phyloP scores from a whole-genome alignment of 768 basidiomycete species.

The Rhizopogon roseolus region DNA sequence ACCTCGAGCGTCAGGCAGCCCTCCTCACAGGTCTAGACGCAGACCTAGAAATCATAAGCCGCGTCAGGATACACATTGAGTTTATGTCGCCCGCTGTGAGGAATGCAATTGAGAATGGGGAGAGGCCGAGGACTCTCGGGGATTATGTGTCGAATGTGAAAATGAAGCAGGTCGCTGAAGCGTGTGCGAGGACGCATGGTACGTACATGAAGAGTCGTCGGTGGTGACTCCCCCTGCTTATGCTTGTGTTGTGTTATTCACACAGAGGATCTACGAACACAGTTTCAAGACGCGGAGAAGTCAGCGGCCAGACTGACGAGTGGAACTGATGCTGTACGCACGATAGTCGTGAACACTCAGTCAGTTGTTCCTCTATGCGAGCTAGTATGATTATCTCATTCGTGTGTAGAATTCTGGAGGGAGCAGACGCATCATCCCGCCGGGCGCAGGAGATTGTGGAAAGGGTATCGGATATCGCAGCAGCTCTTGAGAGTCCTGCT shows the following conservation, averaged over 20 bases:
- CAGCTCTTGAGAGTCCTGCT: slow-evolving; percentile 50
- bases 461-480: slow-evolving; percentile 46
- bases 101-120: slow-evolving; percentile 68
- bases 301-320: slow-evolving; percentile 49
- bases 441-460: slow-evolving; percentile 58
- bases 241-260: not conserved
- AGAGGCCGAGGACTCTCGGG: slow-evolving; percentile 62
- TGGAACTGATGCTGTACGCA: slow-evolving; percentile 57
- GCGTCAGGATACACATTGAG: slow-evolving; percentile 66
- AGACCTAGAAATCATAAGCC: slow-evolving; percentile 66
- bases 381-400: not conserved
- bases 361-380: not conserved
- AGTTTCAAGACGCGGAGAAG: slow-evolving; percentile 51
- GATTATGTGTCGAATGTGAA: slow-evolving; percentile 77
- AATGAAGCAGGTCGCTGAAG: slow-evolving; percentile 78
- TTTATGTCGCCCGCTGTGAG: slow-evolving; percentile 67
- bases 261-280: slow-evolving; percentile 53
- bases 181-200: slow-evolving; percentile 69
- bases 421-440: slow-evolving; percentile 49
- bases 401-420: slow-evolving; percentile 48
- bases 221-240: not conserved
- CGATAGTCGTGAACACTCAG: slow-evolving; percentile 34
- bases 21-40: slow-evolving; percentile 62
- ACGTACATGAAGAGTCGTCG: slow-evolving; percentile 14
- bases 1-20: slow-evolving; percentile 61